phyloP scores from a whole-genome alignment of 2,329 filamentous ascomycete genomes.

The Sclerotinia trifoliorum region DNA sequence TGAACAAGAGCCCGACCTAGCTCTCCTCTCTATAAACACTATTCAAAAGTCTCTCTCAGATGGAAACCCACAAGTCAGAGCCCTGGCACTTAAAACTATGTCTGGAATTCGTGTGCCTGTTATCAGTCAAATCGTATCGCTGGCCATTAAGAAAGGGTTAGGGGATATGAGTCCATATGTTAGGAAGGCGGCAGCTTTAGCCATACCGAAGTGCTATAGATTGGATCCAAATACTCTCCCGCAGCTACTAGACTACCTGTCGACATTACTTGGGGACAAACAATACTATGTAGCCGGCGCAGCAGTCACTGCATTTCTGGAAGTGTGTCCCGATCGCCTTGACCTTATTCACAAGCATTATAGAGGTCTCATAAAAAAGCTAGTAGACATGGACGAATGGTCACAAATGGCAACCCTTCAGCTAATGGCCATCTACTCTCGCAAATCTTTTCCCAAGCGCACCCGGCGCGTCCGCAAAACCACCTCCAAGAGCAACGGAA shows the following conservation, averaged over 20 bases:
- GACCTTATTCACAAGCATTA: slow-evolving; percentile 93
- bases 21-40: slow-evolving; percentile 94
- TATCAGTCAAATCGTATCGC: slow-evolving; percentile 93
- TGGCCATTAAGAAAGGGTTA: slow-evolving; percentile 91
- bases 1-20: slow-evolving; percentile 92
- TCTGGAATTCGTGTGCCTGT: slow-evolving; percentile 95
- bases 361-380: slow-evolving; percentile 76
- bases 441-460: slow-evolving; percentile 79
- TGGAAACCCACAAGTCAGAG: slow-evolving; percentile 82
- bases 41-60: slow-evolving; percentile 98
- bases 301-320: slow-evolving; percentile 83
- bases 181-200: slow-evolving; percentile 85
- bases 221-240: slow-evolving; percentile 83
- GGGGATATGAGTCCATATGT: slow-evolving; percentile 95
- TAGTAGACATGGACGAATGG: slow-evolving; percentile 99
- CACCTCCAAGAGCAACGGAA: slow-evolving; percentile 44
- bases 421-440: slow-evolving; percentile 79
- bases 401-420: slow-evolving; percentile 81
- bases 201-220: slow-evolving; percentile 93
- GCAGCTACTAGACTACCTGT: slow-evolving; percentile 79
- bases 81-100: slow-evolving; percentile 94
- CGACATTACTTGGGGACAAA: slow-evolving; percentile 77
- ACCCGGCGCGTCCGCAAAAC: slow-evolving; percentile 54
- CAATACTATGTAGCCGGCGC: slow-evolving; percentile 97
- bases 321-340: slow-evolving; percentile 82